Evolutionary conservation across 2,329 filamentous ascomycete species (phyloP).

Genomic region (Colletotrichum liaoningense): DNA sequence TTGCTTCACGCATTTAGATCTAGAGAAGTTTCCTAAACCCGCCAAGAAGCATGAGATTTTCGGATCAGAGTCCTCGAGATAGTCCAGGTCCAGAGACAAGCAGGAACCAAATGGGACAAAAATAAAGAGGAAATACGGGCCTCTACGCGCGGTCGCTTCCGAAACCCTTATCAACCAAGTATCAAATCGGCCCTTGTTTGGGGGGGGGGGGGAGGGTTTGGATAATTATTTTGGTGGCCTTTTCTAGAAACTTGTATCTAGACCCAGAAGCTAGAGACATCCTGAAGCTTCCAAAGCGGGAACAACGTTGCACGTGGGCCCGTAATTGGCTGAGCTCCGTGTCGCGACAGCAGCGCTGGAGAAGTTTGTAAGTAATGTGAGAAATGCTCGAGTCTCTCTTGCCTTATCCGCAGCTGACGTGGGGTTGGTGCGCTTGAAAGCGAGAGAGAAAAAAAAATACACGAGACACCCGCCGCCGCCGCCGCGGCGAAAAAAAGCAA

Average conservation of each 20-base stretch:
- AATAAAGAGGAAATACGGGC: slow-evolving; percentile 1
- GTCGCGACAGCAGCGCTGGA: neutral
- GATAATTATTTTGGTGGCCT: neutral
- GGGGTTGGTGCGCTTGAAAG: slow-evolving; percentile 32
- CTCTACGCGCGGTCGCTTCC: slow-evolving; percentile 1
- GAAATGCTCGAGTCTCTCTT: neutral
- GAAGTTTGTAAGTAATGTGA: neutral
- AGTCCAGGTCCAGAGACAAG: slow-evolving; percentile 1
- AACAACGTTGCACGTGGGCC: slow-evolving; percentile 40
- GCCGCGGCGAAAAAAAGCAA: neutral
- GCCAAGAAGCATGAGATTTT: slow-evolving; percentile 22
- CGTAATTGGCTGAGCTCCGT: slow-evolving; percentile 37
- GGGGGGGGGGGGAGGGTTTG: no score
- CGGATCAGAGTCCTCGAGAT: neutral
- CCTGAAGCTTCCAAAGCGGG: neutral
- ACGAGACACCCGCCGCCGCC: neutral
- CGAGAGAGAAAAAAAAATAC: neutral
- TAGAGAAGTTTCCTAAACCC: slow-evolving; percentile 8
- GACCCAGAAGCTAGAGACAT: slow-evolving; percentile 2
- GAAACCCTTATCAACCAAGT: slow-evolving; percentile 17
- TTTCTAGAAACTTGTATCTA: neutral
- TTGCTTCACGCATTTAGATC: slow-evolving; percentile 2
- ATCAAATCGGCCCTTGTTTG: neutral
- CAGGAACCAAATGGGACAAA: neutral
- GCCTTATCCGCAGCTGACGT: slow-evolving; percentile 6